Evolutionary conservation across 768 basidiomycete genomes (phyloP).

Genomic region (Lyophyllum atratum): DNA sequence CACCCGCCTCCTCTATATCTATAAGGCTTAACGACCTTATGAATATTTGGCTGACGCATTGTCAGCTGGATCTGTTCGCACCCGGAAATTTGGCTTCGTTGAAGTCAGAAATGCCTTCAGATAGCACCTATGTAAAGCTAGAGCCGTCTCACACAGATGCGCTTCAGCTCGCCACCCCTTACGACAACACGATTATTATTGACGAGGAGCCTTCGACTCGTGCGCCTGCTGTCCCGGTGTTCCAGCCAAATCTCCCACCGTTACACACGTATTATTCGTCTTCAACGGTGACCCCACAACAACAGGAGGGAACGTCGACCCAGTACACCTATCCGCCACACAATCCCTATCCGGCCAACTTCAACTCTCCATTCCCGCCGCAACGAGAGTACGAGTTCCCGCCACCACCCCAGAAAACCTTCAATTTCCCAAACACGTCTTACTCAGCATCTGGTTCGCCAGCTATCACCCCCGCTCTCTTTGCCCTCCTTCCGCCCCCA

Average conservation of each 20-base stretch:
- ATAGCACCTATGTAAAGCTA: constrained; percentile 30
- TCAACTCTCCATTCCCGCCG: not conserved
- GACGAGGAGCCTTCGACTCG: constrained; percentile 4
- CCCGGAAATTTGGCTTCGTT: not conserved
- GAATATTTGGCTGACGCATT: constrained; percentile 61
- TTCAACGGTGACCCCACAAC: not conserved
- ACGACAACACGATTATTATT: constrained; percentile 13
- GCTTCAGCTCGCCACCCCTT: constrained; percentile 16
- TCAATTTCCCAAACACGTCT: constrained; percentile 23
- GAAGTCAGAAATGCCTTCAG: constrained; percentile 3
- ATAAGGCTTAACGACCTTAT: constrained; percentile 59
- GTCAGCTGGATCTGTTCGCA: constrained; percentile 33
- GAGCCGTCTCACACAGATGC: constrained; percentile 28
- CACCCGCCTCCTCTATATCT: constrained; percentile 49
- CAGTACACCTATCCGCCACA: not conserved
- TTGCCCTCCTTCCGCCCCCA: constrained; percentile 35
- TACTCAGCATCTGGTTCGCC: constrained; percentile 21
- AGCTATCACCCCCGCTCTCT: constrained; percentile 31
- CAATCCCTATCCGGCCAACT: constrained; percentile 1
- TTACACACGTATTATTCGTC: constrained; percentile 13
- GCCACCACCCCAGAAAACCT: not conserved
- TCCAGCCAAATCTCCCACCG: constrained; percentile 13
- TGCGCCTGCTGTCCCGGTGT: constrained; percentile 1
- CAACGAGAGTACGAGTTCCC: not conserved
- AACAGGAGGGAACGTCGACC: not conserved